Percentiles rank a stretch among this genome's conserved stretches.
Evolutionary conservation across 177 flowering plant genomes (phyloP).

Genomic region (Telopea speciosissima): DNA sequence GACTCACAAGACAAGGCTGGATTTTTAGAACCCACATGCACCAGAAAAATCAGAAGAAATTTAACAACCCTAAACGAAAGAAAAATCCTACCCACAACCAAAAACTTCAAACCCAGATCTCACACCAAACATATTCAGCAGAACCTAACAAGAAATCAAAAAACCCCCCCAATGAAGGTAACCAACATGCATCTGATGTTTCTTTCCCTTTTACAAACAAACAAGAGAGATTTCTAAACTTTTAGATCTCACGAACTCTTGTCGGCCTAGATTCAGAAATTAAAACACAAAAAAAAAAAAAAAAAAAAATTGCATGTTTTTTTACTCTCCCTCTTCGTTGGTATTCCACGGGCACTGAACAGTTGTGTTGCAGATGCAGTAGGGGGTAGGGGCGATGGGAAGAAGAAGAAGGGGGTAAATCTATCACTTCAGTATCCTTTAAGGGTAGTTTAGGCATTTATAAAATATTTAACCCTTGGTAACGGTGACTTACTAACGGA

Average conservation of each 20-base stretch:
- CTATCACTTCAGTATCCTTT: too few species aligned
- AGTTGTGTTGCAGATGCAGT: too few species aligned
- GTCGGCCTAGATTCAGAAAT: not conserved
- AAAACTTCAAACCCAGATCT: slow-evolving; percentile 10
- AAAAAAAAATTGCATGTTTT: too few species aligned
- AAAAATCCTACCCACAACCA: too few species aligned
- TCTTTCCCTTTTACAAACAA: not conserved
- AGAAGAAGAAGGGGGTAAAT: too few species aligned
- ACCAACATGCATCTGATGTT: not conserved
- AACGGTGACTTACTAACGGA: too few species aligned
- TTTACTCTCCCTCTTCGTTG: too few species aligned
- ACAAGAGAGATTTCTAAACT: not conserved
- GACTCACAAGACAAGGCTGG: not conserved
- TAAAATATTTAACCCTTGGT: too few species aligned
- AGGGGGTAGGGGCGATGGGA: too few species aligned
- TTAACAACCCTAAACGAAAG: not conserved
- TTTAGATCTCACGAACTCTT: slow-evolving; percentile 4
- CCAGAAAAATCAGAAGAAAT: slow-evolving; percentile 8
- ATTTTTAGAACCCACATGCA: not conserved
- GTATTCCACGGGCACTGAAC: too few species aligned
- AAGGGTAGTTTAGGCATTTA: too few species aligned
- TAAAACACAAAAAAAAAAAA: not conserved
- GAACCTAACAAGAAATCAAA: not conserved
- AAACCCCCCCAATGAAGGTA: not conserved
- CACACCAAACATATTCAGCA: slow-evolving; percentile 1